Percentiles rank a stretch among this genome's conserved stretches.
Conservation (phyloP, 495 filamentous ascomycete genomes). For the Aspergillus affinis region DNA sequence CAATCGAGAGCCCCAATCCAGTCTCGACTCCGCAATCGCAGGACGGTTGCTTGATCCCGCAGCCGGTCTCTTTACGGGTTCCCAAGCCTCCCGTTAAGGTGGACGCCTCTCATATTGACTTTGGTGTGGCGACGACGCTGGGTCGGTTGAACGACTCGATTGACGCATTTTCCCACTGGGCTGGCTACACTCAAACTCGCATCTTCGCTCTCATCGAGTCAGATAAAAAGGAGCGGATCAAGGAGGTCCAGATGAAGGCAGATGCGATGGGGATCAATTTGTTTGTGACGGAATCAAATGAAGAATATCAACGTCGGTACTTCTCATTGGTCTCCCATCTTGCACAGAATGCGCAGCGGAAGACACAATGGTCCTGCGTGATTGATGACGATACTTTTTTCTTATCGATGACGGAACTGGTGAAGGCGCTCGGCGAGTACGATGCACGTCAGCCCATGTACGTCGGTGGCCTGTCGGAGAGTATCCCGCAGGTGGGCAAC, state of each 20-base stretch:
- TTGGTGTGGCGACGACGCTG: slow-evolving; percentile 61
- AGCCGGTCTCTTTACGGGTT: slow-evolving; percentile 36
- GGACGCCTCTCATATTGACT: slow-evolving; percentile 55
- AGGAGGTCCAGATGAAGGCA: slow-evolving; percentile 36
- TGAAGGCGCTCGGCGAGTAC: slow-evolving; percentile 44
- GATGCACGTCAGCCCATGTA: slow-evolving; percentile 50
- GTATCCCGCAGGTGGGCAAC: slow-evolving; percentile 45
- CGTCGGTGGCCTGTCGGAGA: slow-evolving; percentile 58
- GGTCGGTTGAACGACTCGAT: slow-evolving; percentile 56
- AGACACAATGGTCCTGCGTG: slow-evolving; percentile 59
- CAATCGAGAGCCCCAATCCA: slow-evolving; percentile 1
- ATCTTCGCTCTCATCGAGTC: slow-evolving; percentile 57
- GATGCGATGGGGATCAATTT: slow-evolving; percentile 50
- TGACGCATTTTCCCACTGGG: slow-evolving; percentile 60
- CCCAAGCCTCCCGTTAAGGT: slow-evolving; percentile 30
- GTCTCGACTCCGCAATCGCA: slow-evolving; percentile 18
- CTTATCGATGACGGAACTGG: slow-evolving; percentile 49
- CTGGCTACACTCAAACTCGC: slow-evolving; percentile 52
- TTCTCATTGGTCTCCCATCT: slow-evolving; percentile 58
- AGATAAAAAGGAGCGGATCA: slow-evolving; percentile 41
- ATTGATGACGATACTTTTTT: slow-evolving; percentile 75
- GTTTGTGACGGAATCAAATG: slow-evolving; percentile 48
- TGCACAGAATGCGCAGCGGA: slow-evolving; percentile 40
- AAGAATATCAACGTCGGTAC: slow-evolving; percentile 56
- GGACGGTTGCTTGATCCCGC: slow-evolving; percentile 36